Conservation (phyloP, 208 protist species). For the Porcisia hertigi region DNA sequence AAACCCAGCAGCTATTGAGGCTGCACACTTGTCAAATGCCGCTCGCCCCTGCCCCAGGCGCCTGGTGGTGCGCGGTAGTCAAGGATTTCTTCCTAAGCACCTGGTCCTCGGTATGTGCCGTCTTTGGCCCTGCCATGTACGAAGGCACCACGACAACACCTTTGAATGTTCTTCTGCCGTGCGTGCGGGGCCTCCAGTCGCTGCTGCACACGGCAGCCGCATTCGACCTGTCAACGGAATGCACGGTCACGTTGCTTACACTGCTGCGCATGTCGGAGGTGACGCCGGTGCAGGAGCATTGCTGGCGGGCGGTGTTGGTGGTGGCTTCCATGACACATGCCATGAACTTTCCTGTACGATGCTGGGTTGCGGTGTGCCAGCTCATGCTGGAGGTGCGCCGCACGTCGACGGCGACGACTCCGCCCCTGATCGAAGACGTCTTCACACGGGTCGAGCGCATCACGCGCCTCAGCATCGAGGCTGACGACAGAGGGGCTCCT, state of each 20-base stretch:
- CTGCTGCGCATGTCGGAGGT: slow-evolving; percentile 66
- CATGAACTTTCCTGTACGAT: slow-evolving; percentile 70
- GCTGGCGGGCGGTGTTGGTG: slow-evolving; percentile 56
- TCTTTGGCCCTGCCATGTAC: slow-evolving; percentile 80
- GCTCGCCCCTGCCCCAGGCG: not conserved
- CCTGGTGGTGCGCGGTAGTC: slow-evolving; percentile 64
- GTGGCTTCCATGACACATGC: slow-evolving; percentile 68
- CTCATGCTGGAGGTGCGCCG: slow-evolving; percentile 55
- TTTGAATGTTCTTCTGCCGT: slow-evolving; percentile 56
- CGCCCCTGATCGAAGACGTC: slow-evolving; percentile 58
- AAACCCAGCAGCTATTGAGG: slow-evolving; percentile 62
- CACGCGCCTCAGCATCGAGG: slow-evolving; percentile 55
- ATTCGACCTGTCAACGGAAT: slow-evolving; percentile 82
- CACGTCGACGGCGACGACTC: slow-evolving; percentile 27
- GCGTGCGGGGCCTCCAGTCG: slow-evolving; percentile 71
- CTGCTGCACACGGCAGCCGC: slow-evolving; percentile 70
- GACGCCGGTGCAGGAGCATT: slow-evolving; percentile 48
- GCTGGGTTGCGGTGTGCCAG: slow-evolving; percentile 68
- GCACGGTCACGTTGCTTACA: slow-evolving; percentile 65
- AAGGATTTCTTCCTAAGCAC: slow-evolving; percentile 79
- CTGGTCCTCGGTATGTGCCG: slow-evolving; percentile 81
- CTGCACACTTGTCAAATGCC: slow-evolving; percentile 27
- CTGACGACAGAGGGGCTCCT: slow-evolving; percentile 5
- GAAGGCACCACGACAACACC: slow-evolving; percentile 44
- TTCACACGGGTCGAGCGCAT: slow-evolving; percentile 73